Evolutionary conservation across 352 stramenopile genomes (phyloP).

Genomic region (Phytopythium montanum): DNA sequence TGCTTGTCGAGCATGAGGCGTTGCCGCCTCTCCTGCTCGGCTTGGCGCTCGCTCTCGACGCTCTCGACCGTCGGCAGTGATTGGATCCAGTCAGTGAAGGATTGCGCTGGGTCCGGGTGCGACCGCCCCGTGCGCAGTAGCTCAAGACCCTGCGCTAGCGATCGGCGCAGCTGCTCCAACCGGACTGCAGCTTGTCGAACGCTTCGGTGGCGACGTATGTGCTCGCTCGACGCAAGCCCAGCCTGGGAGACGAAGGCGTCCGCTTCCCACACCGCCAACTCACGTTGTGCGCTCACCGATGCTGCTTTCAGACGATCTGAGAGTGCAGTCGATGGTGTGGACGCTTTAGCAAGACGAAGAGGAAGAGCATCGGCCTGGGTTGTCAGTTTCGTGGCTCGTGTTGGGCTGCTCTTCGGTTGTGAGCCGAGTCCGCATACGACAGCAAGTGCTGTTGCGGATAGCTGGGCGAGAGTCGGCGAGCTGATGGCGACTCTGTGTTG

Average conservation of each 20-base stretch:
- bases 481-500: constrained; percentile 1
- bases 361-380: background rate
- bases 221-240: background rate
- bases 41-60: constrained; percentile 25
- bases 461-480: background rate
- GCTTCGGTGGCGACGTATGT: background rate
- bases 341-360: background rate
- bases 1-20: constrained; percentile 40
- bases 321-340: background rate
- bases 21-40: constrained; percentile 34
- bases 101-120: constrained; percentile 37
- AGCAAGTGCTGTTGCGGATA: background rate
- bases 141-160: constrained; percentile 29
- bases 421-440: background rate
- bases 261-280: background rate
- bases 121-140: constrained; percentile 34
- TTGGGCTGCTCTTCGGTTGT: background rate
- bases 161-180: constrained; percentile 25
- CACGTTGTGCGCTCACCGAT: background rate
- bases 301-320: background rate
- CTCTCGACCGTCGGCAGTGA: constrained; percentile 57
- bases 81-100: constrained; percentile 46
- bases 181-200: constrained; percentile 18
- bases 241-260: background rate
- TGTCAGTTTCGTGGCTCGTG: background rate